Conservation (phyloP, 176 grass and related monocot genomes). For the Alopecurus myosuroides region DNA sequence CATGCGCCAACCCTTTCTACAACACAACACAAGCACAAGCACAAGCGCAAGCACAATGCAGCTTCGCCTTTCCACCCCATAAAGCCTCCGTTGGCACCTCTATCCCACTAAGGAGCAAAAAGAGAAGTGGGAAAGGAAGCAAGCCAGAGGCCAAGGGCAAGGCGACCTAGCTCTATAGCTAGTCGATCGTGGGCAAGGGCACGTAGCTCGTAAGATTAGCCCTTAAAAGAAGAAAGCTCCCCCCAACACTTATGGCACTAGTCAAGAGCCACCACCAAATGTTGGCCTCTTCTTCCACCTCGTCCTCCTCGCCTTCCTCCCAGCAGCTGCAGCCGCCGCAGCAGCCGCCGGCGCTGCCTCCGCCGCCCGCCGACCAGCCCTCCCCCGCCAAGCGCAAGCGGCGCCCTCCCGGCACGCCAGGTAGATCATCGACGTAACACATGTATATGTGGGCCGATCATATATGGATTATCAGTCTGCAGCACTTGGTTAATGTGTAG, state of each 20-base stretch:
- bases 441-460: not conserved
- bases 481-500: not conserved
- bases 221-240: slow-evolving; percentile 25
- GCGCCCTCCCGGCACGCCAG: slow-evolving; percentile 70
- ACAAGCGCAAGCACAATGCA: slow-evolving; percentile 28
- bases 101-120: slow-evolving; percentile 68
- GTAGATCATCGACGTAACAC: slow-evolving; percentile 16
- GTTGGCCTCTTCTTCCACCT: slow-evolving; percentile 51
- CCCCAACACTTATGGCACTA: slow-evolving; percentile 42
- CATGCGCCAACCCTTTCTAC: slow-evolving; percentile 40
- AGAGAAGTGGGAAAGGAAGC: slow-evolving; percentile 32
- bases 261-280: slow-evolving; percentile 71
- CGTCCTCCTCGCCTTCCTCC: slow-evolving; percentile 30
- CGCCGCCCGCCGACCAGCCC: slow-evolving; percentile 26
- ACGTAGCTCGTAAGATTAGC: not conserved
- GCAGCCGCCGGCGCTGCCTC: not conserved
- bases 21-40: not conserved
- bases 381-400: slow-evolving; percentile 72
- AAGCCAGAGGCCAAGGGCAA: slow-evolving; percentile 8
- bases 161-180: not conserved
- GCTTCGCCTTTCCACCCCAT: slow-evolving; percentile 54
- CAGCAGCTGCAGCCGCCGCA: not conserved
- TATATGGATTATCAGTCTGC: not conserved
- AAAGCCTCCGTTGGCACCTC: slow-evolving; percentile 60
- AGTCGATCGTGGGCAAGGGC: not conserved